These are phyloP conservation scores for Ceratonia siliqua DNA, from an alignment of 306 rosid species.

Conservation along the genomic window DNA sequence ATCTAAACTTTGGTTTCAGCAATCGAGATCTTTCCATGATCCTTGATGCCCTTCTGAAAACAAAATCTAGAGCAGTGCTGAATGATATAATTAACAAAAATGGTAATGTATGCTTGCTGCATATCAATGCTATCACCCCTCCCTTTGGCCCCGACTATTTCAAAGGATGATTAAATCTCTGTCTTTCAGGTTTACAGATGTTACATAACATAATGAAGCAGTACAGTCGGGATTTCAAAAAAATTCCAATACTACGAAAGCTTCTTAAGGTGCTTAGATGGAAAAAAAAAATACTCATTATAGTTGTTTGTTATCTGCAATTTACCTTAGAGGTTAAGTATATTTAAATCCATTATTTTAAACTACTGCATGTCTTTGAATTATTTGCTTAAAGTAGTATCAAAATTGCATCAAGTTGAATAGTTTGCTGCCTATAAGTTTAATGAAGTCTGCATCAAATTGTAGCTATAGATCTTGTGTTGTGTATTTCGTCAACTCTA, in stretches of 20 bases:
- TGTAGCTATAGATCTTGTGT: background rate
- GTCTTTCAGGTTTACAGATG: slow-evolving; percentile 87
- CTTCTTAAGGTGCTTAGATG: slow-evolving; percentile 79
- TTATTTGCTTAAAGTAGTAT: background rate
- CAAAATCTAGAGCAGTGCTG: slow-evolving; percentile 88
- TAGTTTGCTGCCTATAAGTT: background rate
- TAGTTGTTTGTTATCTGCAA: slow-evolving; percentile 29
- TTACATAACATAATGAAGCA: slow-evolving; percentile 91
- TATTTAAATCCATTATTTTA: slow-evolving; percentile 15
- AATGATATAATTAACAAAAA: slow-evolving; percentile 85
- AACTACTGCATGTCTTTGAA: slow-evolving; percentile 29
- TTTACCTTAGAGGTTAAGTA: slow-evolving; percentile 6
- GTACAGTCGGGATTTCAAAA: slow-evolving; percentile 87
- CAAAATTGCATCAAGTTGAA: background rate
- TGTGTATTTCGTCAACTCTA: slow-evolving; percentile 11
- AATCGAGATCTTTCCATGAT: slow-evolving; percentile 99
- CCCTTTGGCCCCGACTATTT: slow-evolving; percentile 17
- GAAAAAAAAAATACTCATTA: slow-evolving; percentile 29
- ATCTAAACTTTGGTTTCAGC: slow-evolving; percentile 52
- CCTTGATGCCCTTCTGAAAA: slow-evolving; percentile 93
- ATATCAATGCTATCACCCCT: background rate
- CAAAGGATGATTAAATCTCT: slow-evolving; percentile 29
- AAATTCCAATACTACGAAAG: slow-evolving; percentile 95
- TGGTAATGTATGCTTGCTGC: slow-evolving; percentile 51
- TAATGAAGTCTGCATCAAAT: background rate